Evolutionary conservation across 257 asterid species (phyloP).

Genomic region (Craterostigma plantagineum): DNA sequence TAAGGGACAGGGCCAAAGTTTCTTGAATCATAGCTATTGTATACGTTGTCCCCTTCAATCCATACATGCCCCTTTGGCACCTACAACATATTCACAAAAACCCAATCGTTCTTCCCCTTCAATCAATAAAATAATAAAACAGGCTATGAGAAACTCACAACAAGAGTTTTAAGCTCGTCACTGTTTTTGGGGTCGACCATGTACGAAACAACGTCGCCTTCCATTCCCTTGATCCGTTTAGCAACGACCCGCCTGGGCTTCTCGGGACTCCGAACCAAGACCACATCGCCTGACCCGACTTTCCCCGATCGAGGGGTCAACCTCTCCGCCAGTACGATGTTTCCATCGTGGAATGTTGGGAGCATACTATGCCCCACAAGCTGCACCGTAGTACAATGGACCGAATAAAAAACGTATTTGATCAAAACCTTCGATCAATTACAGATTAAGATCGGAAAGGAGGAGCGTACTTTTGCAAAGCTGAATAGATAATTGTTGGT

Average conservation of each 20-base stretch:
- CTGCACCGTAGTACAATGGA: conserved; percentile 23
- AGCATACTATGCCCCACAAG: conserved; percentile 69
- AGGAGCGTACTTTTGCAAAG: conserved; percentile 20
- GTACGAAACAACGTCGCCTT: conserved; percentile 45
- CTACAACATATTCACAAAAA: conserved; percentile 14
- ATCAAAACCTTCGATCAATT: too few relatives aligned
- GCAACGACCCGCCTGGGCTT: conserved; percentile 29
- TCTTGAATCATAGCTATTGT: conserved; percentile 44
- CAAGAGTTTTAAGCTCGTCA: conserved; percentile 20
- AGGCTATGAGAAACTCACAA: conserved; percentile 19
- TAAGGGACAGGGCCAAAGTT: conserved; percentile 63
- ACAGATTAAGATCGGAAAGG: conserved; percentile 2
- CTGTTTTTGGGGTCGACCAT: conserved; percentile 13
- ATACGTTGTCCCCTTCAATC: conserved; percentile 60
- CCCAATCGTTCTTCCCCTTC: neutral
- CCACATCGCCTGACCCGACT: conserved; percentile 47
- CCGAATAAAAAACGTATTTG: neutral
- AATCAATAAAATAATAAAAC: neutral
- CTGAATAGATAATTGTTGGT: conserved; percentile 31
- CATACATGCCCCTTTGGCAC: conserved; percentile 79
- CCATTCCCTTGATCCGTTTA: conserved; percentile 54
- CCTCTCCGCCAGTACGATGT: conserved; percentile 35
- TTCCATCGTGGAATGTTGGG: conserved; percentile 43
- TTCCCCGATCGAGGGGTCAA: conserved; percentile 32
- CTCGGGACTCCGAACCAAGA: conserved; percentile 44